Percentiles rank a stretch among this genome's conserved stretches.
These are phyloP conservation scores for Phytophthora megakarya DNA, from an alignment of 352 stramenopile genomes.

Conservation along the genomic window DNA sequence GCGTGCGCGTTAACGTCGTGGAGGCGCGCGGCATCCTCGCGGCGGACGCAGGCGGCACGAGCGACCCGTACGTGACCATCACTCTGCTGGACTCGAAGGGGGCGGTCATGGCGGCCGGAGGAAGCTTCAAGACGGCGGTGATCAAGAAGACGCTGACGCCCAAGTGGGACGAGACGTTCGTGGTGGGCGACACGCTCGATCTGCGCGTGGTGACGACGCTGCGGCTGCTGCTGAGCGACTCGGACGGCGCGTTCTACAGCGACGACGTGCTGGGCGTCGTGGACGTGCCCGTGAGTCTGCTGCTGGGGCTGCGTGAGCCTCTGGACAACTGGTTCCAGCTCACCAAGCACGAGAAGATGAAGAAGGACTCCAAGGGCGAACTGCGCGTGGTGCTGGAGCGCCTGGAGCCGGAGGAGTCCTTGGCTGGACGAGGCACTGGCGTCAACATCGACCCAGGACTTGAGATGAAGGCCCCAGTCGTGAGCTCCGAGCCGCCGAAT, in stretches of 20 bases:
- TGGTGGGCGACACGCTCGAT: constrained; percentile 69
- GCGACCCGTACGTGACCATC: constrained; percentile 74
- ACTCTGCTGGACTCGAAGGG: constrained; percentile 73
- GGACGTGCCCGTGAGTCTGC: constrained; percentile 66
- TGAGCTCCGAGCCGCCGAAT: constrained; percentile 52
- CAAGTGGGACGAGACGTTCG: constrained; percentile 63
- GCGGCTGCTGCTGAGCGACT: constrained; percentile 57
- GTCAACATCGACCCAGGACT: constrained; percentile 30
- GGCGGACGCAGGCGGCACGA: constrained; percentile 68
- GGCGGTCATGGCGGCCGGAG: constrained; percentile 42
- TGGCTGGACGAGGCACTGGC: constrained; percentile 24
- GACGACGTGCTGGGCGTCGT: constrained; percentile 73
- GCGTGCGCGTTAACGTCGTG: constrained; percentile 54
- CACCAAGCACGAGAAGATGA: constrained; percentile 67
- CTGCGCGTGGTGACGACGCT: constrained; percentile 69
- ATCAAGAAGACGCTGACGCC: constrained; percentile 71
- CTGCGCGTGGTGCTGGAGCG: constrained; percentile 58
- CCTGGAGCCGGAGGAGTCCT: constrained; percentile 11
- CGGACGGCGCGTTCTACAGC: constrained; percentile 60
- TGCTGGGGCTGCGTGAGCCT: constrained; percentile 42
- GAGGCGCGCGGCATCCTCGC: constrained; percentile 71
- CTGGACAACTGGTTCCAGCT: constrained; percentile 80
- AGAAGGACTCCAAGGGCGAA: constrained; percentile 69
- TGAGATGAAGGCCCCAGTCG: constrained; percentile 26
- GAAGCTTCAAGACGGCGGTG: constrained; percentile 68